Base-by-base conservation (phyloP, 345 rosid species). In the Euphorbia peplus region DNA sequence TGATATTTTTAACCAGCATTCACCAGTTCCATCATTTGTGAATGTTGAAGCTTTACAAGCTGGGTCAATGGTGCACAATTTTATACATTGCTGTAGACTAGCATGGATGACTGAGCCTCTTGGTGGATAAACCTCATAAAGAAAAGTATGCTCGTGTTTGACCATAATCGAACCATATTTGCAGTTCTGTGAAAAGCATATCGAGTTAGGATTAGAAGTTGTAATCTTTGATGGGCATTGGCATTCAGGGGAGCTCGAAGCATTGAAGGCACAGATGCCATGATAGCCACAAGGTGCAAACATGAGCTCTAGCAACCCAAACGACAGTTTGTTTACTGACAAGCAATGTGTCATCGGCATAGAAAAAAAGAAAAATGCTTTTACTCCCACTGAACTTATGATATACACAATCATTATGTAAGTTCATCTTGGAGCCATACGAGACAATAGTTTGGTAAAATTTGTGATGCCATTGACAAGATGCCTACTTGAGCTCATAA, bases 261-360 rank as follows among this genome's bases (percentile, higher is more conserved):
- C 67, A 66, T 86, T 80, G 63, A 77, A 78, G n/a, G 70, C 73
- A 63, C 97, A 91, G 55, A 91, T 79, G 48, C 91, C 91, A 29
- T 65, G 84, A 44, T 79, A 78, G 6, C 87, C 83, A 64, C 97
- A 91, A 39, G 93, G 87, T 19, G 96, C 97, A 69, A 89, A 89
- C 22, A 91, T n/a, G n/a, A n/a, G n/a, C n/a, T n/a, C n/a, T n/a
- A n/a, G n/a, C n/a, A n/a, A n/a, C n/a, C n/a, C n/a, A n/a, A n/a
- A n/a, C n/a, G n/a, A n/a, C n/a, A n/a, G n/a, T n/a, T n/a, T n/a
- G n/a, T n/a, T n/a, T n/a, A n/a, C n/a, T n/a, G n/a, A n/a, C n/a
- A n/a, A n/a, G n/a, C n/a, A n/a, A n/a, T n/a, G n/a, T n/a, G n/a
- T n/a, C n/a, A n/a, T n/a, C n/a, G n/a, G n/a, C n/a, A n/a, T n/a